Evolutionary conservation across 306 rosid species (phyloP).

Genomic region (Mimosa pudica): DNA sequence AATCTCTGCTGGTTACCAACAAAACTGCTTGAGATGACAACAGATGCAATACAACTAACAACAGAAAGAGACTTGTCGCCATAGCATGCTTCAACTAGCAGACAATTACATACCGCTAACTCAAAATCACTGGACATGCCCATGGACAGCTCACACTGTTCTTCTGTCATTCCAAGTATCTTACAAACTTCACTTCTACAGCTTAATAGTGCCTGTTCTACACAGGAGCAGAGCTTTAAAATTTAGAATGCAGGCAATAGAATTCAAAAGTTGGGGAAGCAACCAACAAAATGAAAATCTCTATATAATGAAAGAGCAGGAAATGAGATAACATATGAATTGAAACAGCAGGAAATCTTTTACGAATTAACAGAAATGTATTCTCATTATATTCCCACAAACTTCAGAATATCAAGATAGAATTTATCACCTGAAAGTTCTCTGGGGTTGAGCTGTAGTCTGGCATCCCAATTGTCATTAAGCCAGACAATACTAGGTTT

Average conservation of each 20-base stretch:
- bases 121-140: conserved; percentile 97
- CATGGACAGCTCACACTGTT: conserved; percentile 89
- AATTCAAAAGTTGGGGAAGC: conserved; percentile 16
- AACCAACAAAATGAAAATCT: conserved; percentile 20
- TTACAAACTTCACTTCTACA: conserved; percentile 86
- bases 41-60: neutral
- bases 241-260: conserved; percentile 14
- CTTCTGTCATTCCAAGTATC: conserved; percentile 75
- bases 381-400: conserved; percentile 13
- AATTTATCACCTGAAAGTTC: conserved; percentile 75
- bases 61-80: neutral
- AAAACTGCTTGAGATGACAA: neutral
- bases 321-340: neutral
- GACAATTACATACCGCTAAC: conserved; percentile 67
- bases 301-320: neutral
- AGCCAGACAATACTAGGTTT: conserved; percentile 80
- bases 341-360: conserved; percentile 10
- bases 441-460: conserved; percentile 90
- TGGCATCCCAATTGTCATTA: conserved; percentile 94
- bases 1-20: conserved; percentile 1
- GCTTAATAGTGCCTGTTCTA: conserved; percentile 63
- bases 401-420: conserved; percentile 24
- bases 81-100: conserved; percentile 12
- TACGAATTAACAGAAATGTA: conserved; percentile 8
- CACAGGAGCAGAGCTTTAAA: conserved; percentile 34